Conservation (phyloP, 208 protist genomes). For the Trypanosoma rangeli region DNA sequence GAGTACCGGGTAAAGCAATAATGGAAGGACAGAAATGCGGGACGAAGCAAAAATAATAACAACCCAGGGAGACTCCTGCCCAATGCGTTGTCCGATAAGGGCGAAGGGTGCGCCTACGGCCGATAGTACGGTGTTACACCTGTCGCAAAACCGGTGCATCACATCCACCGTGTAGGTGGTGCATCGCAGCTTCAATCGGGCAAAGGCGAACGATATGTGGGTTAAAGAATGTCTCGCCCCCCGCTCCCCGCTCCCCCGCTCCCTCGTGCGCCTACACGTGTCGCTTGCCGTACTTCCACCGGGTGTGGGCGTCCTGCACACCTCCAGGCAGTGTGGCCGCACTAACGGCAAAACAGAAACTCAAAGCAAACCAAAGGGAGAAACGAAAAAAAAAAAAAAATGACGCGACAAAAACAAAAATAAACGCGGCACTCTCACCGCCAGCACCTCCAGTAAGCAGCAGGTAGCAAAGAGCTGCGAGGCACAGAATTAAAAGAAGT, state of each 20-base stretch:
- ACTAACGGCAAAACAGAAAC: background rate
- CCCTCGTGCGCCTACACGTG: background rate
- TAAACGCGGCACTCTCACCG: too few species aligned
- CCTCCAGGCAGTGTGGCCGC: background rate
- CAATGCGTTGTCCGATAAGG: constrained; percentile 41
- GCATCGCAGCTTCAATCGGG: constrained; percentile 70
- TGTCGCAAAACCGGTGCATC: constrained; percentile 65
- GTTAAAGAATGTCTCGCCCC: background rate
- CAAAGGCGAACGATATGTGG: constrained; percentile 64
- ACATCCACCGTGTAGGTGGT: constrained; percentile 57
- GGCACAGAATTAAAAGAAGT: constrained; percentile 44
- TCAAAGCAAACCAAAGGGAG: background rate
- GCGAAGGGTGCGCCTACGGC: constrained; percentile 43
- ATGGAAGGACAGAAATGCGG: constrained; percentile 44
- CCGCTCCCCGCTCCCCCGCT: background rate
- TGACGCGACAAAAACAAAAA: background rate
- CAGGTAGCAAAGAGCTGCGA: background rate
- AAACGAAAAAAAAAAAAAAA: constrained; percentile 8
- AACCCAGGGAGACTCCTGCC: constrained; percentile 79
- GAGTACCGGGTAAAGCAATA: constrained; percentile 64
- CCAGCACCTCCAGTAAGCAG: background rate
- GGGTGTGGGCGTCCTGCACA: background rate
- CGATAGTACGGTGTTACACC: constrained; percentile 52
- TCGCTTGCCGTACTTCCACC: background rate
- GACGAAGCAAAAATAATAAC: constrained; percentile 46